Base-by-base conservation (phyloP, 2,329 filamentous ascomycete genomes). In the Aspergillus alliaceus region DNA sequence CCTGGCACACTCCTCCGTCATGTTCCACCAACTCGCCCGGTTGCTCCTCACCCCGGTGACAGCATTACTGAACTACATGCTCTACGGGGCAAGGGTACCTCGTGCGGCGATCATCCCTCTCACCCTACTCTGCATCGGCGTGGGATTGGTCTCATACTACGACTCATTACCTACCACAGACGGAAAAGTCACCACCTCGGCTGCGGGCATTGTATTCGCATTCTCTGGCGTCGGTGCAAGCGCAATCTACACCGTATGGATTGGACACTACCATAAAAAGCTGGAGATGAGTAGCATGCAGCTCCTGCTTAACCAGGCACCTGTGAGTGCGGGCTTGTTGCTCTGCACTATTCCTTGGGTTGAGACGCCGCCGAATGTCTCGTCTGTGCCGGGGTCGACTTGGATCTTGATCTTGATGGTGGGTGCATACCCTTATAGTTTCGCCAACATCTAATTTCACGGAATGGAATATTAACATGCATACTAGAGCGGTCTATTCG, bases 281-380 rank as follows among this genome's bases (percentile, higher is more conserved):
- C 50, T 61, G 2, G 59, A 66, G 24, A 50, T 66, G 55, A 62
- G 55, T 27, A 64, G 62, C 50, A 66, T 66, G 64, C 64, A 66
- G 58, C 58, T 66, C 4, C 51, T 66, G 5, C 35, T 66, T 5
- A 66, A 66, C 24, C 64, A 66, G 46, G 60, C 64, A 1, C 64
- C 64, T 1, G 56, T 64, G 31, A 63, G 62, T 18, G 59, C 64
- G 1, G 58, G 52, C 3, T 32, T 66, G n/a, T 47, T 66, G 6
- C 20, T 64, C 15, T 59, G 58, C 48, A 51, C 59, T 1, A 59
- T 63, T 31, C 62, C 62, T 1, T 66, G 57, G 56, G 51, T 59
- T 7, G 62, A 64, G 46, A 59, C 56, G 0, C 50, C 58, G 1
- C 62, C 64, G 1, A 48, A 42, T 1, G 50, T 59, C 11, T 58